Evolutionary conservation across 371 early-diverging fungal species (phyloP), one percentile per base, ranked within the genome.

Genomic region (Mycotypha africana): DNA sequence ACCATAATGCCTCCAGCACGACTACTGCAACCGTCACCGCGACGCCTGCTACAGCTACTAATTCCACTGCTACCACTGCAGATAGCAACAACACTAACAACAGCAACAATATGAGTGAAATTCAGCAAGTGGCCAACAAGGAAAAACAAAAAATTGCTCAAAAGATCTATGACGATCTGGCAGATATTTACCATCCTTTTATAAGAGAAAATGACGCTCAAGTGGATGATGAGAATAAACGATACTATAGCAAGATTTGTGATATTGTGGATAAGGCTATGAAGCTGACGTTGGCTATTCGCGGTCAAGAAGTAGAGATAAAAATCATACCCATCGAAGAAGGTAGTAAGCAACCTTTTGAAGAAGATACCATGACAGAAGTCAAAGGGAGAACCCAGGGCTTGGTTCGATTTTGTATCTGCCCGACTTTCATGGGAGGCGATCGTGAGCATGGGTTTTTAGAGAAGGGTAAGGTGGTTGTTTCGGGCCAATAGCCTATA

Each of bases 281-380:
- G 33, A 73, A 69, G 30, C 49, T 81, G 22, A 52, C 71, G 14
- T 53, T 78, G 35, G 81, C 81, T 28, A 78, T 77, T 47, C 74
- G 71, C 31, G 81, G 75, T 19, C 73, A 76, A 33, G 79, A 77
- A 38, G 73, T 74, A 11, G 75, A 72, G 15, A 78, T 81, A n/a
- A 43, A 42, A 2, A 76, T 72, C 2, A 42, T 68, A n/a, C 49
- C 60, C 30, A 60, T 66, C 26, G 58, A 69, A 23, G 75, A 75
- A 53, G 71, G 71, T 11, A 34, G 38, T 20, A 59, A 69, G 31
- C 60, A 67, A 34, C 26, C 26, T 1, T 66, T 69, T 57, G 69
- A 75, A 38, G 67, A 60, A 40, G 69, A 66, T 26, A 67, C 61
- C 14, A 72, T 68, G 73, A 52, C 62, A 20, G 61, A 61, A 38